These are phyloP conservation scores for Suhomyces bribrorum DNA, from an alignment of 1,139 yeast genomes.

Conservation along the genomic window DNA sequence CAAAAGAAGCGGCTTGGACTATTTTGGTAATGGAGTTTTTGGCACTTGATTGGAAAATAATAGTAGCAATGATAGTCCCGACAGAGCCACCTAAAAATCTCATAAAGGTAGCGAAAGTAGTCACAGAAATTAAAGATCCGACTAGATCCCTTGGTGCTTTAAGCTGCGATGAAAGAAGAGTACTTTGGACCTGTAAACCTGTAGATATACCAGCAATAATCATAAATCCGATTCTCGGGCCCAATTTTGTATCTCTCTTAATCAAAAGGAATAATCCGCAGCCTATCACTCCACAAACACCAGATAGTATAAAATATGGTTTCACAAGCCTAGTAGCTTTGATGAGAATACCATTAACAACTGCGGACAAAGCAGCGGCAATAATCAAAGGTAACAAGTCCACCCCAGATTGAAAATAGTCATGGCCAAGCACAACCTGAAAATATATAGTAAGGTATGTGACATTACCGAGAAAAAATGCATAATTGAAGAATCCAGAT, in stretches of 20 bases:
- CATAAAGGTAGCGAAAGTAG: constrained; percentile 22
- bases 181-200: constrained; percentile 24
- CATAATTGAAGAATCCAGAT: constrained; percentile 18
- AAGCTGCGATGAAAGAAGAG: constrained; percentile 24
- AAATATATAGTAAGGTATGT: constrained; percentile 26
- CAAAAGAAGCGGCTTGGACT: constrained; percentile 8
- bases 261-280: constrained; percentile 18
- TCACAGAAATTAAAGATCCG: constrained; percentile 22
- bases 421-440: constrained; percentile 21
- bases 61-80: constrained; percentile 20
- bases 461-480: constrained; percentile 19
- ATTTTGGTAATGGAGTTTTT: constrained; percentile 6
- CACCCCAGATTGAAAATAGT: constrained; percentile 23
- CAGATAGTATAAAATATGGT: constrained; percentile 19
- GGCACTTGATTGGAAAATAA: constrained; percentile 17
- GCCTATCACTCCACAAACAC: constrained; percentile 21
- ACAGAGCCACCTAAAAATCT: constrained; percentile 22
- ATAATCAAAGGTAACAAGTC: constrained; percentile 23
- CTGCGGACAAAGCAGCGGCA: constrained; percentile 20
- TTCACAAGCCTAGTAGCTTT: constrained; percentile 20
- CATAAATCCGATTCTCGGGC: constrained; percentile 20
- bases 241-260: constrained; percentile 14
- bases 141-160: constrained; percentile 23
- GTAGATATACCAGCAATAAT: constrained; percentile 23
- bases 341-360: constrained; percentile 20